These are phyloP conservation scores for Yarrowia phangngaensis DNA, from an alignment of 805 yeast species.

Conservation along the genomic window DNA sequence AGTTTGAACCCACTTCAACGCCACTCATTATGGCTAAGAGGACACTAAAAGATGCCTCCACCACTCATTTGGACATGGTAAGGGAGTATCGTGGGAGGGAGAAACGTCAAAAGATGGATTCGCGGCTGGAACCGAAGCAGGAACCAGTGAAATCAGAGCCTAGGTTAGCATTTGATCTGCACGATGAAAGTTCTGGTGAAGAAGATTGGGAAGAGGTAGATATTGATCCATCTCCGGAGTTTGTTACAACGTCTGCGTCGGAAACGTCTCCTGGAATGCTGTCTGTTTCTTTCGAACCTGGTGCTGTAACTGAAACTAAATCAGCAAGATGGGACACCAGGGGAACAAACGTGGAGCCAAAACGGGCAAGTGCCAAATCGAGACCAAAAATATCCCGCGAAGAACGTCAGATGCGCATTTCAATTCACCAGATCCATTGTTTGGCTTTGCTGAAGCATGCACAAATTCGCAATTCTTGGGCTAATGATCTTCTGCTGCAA, in stretches of 20 bases:
- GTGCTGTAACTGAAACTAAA: background rate
- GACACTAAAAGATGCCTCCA: no score
- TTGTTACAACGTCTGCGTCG: background rate
- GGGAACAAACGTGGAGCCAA: constrained; percentile 1
- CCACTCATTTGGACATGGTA: no score
- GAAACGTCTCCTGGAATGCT: background rate
- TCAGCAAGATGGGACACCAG: constrained; percentile 6
- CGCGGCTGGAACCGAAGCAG: no score
- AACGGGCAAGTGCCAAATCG: constrained; percentile 10
- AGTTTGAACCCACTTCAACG: no score
- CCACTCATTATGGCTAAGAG: no score
- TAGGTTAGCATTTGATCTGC: constrained; percentile 6
- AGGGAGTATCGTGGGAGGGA: no score
- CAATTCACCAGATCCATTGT: constrained; percentile 57
- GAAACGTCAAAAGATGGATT: no score
- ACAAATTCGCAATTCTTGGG: constrained; percentile 67
- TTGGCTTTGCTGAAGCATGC: constrained; percentile 65
- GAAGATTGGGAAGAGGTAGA: constrained; percentile 26
- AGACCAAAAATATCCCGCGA: constrained; percentile 38
- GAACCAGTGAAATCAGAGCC: no score
- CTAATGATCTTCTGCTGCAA: constrained; percentile 49
- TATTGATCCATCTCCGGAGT: background rate
- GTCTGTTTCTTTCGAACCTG: no score
- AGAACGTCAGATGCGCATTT: constrained; percentile 52
- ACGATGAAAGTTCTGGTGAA: constrained; percentile 11